Evolutionary conservation across 306 rosid genomes (phyloP).

Genomic region (Gastrolobium bilobum): DNA sequence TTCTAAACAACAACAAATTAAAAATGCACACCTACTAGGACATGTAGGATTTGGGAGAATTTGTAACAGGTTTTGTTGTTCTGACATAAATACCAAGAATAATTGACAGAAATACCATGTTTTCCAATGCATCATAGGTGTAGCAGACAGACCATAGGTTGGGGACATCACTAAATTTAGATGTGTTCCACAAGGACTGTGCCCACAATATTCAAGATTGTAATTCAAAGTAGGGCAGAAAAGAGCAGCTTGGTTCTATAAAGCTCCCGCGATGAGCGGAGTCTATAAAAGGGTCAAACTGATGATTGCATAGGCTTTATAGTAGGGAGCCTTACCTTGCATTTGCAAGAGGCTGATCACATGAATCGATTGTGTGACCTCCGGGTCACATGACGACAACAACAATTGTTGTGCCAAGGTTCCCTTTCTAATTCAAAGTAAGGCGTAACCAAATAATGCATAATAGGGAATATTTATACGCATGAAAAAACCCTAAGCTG

Average conservation of each 20-base stretch:
- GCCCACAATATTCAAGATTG: conserved; percentile 8
- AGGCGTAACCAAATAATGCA: neutral
- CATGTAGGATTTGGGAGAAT: neutral
- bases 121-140: neutral
- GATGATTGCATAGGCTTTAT: too few relatives aligned
- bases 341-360: too few relatives aligned
- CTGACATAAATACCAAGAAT: conserved; percentile 10
- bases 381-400: too few relatives aligned
- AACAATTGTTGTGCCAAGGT: too few relatives aligned
- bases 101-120: neutral
- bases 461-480: neutral
- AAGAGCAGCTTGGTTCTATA: too few relatives aligned
- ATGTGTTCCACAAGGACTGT: neutral
- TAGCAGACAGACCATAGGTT: neutral
- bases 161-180: conserved; percentile 4
- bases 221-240: conserved; percentile 23
- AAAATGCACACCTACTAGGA: neutral
- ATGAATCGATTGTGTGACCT: too few relatives aligned
- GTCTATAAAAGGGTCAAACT: too few relatives aligned
- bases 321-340: too few relatives aligned
- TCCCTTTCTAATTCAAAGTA: conserved; percentile 24
- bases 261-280: too few relatives aligned
- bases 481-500: neutral
- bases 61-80: neutral
- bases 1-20: neutral